Evolutionary conservation across 345 rosid species (phyloP), one percentile per base, ranked within the genome.

Genomic region (Salix purpurea): DNA sequence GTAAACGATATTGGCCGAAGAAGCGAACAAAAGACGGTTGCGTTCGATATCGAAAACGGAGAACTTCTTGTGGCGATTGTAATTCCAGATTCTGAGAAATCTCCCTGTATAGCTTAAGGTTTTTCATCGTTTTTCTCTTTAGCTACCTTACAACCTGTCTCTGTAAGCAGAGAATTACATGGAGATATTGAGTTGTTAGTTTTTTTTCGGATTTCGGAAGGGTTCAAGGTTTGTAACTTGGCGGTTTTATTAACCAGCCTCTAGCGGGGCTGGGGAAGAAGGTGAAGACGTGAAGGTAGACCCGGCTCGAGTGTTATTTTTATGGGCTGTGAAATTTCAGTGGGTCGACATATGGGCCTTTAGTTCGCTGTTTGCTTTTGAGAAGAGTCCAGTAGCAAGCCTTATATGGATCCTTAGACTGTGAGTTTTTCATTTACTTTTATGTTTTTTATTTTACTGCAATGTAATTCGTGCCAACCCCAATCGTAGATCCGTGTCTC

Each of bases 11-110:
- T 92, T 90, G 42, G 86, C 70, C 19, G 97, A 91, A 66, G 97
- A 87, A 40, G 90, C 97, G 81, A 96, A 88, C 87, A 93, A 91
- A 60, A 93, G 73, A 54, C 97, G 95, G 78, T 91, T 87, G 69
- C 93, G 86, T 75, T 93, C 97, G 80, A 92, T 83, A 80, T 96
- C 99, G 73, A 89, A 77, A 34, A 97, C 90, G 37, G 92, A 85
- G 79, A 90, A 91, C 78, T 82, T 93, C 98, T 28, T 82, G 86
- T 4, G 79, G 78, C 30, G 91, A 86, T 66, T 82, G 91, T 40
- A 96, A 83, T 70, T 84, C 82, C 56, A 94, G 84, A 78, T 81
- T 85, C 81, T 86, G 84, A 74, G 92, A 70, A 48, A 86, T 74
- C 86, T 91, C 94, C 0, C 90, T 83, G 73, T 82, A 84, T 16